A percentile compares a stretch with the other conserved stretches of the same genome.
phyloP scores from a whole-genome alignment of 305 asterid genomes.

The Nicotiana rustica region DNA sequence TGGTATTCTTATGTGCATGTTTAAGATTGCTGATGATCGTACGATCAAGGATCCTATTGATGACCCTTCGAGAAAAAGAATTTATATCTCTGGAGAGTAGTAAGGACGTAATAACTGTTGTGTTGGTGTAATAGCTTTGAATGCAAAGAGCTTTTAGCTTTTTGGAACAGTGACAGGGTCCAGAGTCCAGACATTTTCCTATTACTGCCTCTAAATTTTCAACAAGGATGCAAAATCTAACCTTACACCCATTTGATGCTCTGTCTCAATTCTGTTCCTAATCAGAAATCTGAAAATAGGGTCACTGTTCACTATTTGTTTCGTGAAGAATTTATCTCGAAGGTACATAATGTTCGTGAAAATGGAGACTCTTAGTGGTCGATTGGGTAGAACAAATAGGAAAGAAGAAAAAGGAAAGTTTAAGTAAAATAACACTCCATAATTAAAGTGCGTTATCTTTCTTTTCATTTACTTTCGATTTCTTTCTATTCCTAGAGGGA shows the following conservation, averaged over 20 bases:
- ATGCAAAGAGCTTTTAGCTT: no score
- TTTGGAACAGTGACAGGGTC: not conserved
- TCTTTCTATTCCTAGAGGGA: not conserved
- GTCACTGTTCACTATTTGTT: not conserved
- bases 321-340: not conserved
- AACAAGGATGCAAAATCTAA: not conserved
- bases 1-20: not conserved
- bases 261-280: not conserved
- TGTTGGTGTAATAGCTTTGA: not conserved
- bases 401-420: not conserved
- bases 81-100: not conserved
- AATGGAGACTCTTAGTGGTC: no score
- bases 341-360: not conserved
- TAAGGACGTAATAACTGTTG: not conserved
- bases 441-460: not conserved
- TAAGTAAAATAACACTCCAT: not conserved
- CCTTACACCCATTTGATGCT: not conserved
- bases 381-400: not conserved
- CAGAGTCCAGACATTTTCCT: not conserved
- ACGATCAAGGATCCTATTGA: not conserved
- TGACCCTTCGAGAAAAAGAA: not conserved
- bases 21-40: not conserved
- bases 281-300: not conserved
- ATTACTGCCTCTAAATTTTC: not conserved
- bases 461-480: not conserved